phyloP scores from a whole-genome alignment of 352 stramenopile species.

The Globisporangium takayamanum region DNA sequence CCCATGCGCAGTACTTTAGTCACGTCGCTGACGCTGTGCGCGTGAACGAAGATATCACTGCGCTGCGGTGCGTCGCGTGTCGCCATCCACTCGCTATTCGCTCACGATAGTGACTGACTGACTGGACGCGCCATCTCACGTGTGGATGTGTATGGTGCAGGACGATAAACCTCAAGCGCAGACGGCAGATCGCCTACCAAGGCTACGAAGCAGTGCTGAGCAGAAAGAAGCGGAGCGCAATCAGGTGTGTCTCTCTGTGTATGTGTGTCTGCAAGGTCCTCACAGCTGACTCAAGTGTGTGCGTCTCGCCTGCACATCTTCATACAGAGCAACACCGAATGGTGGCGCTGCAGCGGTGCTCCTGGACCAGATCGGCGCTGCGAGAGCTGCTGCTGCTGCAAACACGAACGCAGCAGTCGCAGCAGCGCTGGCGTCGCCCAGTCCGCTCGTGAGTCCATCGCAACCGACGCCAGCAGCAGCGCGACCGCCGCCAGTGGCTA shows the following conservation, averaged over 20 bases:
- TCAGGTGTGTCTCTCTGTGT: constrained; percentile 7
- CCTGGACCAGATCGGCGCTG: constrained; percentile 2
- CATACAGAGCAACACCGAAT: constrained; percentile 6
- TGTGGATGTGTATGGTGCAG: constrained; percentile 17
- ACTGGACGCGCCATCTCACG: neutral
- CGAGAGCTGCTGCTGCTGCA: neutral
- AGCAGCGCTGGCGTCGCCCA: neutral
- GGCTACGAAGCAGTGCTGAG: constrained; percentile 76
- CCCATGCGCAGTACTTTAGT: constrained; percentile 62
- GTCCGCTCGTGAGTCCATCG: no score
- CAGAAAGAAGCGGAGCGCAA: constrained; percentile 49
- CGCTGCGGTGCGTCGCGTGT: constrained; percentile 28
- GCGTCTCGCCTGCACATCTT: no score
- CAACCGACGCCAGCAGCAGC: constrained; percentile 6
- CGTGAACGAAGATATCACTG: constrained; percentile 47
- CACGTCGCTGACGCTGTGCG: constrained; percentile 54
- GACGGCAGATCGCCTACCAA: constrained; percentile 45
- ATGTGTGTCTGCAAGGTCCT: neutral
- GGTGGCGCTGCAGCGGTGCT: constrained; percentile 7
- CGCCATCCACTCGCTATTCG: neutral
- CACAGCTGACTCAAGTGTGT: no score
- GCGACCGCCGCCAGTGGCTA: no score
- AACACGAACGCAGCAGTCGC: neutral
- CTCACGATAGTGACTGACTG: constrained; percentile 1
- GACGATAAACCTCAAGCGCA: constrained; percentile 61